Evolutionary conservation across 495 filamentous ascomycete species (phyloP), one percentile per base, ranked within the genome.

Genomic region (Chaetomium fimeti): DNA sequence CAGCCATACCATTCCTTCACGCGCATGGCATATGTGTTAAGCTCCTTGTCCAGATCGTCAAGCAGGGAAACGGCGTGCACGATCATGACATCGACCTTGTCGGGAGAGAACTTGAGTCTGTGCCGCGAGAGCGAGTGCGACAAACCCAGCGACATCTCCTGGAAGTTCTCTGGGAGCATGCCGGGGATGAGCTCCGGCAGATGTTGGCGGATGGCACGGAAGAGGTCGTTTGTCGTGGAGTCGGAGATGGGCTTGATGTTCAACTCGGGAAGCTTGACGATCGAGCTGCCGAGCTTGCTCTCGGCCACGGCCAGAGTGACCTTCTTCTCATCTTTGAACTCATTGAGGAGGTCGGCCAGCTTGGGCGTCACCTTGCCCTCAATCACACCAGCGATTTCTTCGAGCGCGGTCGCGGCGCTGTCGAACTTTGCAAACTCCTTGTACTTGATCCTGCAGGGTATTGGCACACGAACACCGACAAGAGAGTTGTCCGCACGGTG

Each of bases 1-100:
- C 94, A 99, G 62, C 94, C 94, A 71, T 99, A 99, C 94, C 94
- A 99, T 78, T 99, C 94, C 86, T 97, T 97, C 57, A 97, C 92
- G 73, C 94, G 83, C 94, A 99, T 99, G 68, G 94, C 95, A 71
- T 96, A 97, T 67, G 88, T 93, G 79, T 99, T 99, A 56, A 99
- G 81, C 76, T 99, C 95, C 83, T 99, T 99, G 82, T 99, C 94
- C 47, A 98, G 79, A 68, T 98, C 94, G 75, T 99, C 94, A 25
- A 99, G 82, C 53, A 97, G 87, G 28, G 88, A 87, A 70, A 98
- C 96, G 61, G 94, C 91, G 78, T 98, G 94, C 45, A 99, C 91
- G 68, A 99, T 96, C 94, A 99, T 99, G 58, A 92, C 93, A 70
- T 99, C 94, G 62, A 99, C 96, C 82, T 99, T 99, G 70, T 99